Conservation (phyloP, 1,284 basidiomycete genomes). For the Ustilago lituana region DNA sequence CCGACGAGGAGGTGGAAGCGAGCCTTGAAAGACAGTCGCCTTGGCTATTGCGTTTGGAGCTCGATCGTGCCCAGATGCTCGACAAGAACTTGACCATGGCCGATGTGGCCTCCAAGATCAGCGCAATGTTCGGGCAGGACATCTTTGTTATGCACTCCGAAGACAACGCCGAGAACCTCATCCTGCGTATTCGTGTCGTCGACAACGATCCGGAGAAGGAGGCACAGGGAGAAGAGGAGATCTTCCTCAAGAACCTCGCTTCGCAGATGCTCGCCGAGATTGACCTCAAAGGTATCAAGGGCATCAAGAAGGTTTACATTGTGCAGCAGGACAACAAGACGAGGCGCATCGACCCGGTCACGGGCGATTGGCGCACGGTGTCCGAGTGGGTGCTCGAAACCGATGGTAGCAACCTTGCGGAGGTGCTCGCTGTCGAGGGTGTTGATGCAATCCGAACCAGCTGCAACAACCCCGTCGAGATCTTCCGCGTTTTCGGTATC, state of each 20-base stretch:
- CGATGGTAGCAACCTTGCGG: slow-evolving; percentile 74
- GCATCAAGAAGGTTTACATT: slow-evolving; percentile 93
- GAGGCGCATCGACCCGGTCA: slow-evolving; percentile 69
- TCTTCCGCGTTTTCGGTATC: slow-evolving; percentile 96
- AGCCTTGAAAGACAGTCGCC: slow-evolving; percentile 92
- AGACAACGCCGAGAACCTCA: slow-evolving; percentile 96
- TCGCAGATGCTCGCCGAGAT: slow-evolving; percentile 97
- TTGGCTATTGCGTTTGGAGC: slow-evolving; percentile 94
- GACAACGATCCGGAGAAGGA: slow-evolving; percentile 89
- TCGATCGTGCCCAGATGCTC: slow-evolving; percentile 97
- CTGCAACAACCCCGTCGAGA: slow-evolving; percentile 96
- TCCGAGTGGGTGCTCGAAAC: slow-evolving; percentile 96
- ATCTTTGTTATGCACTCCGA: slow-evolving; percentile 98
- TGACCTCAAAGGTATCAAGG: slow-evolving; percentile 85
- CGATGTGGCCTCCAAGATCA: slow-evolving; percentile 91
- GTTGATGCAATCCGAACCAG: slow-evolving; percentile 91
- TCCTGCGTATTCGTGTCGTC: slow-evolving; percentile 91
- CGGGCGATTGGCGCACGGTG: slow-evolving; percentile 63
- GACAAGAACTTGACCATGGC: slow-evolving; percentile 96
- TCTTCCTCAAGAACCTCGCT: slow-evolving; percentile 94
- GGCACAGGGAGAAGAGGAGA: slow-evolving; percentile 91
- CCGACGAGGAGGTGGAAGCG: slow-evolving; percentile 92
- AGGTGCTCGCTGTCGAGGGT: slow-evolving; percentile 88
- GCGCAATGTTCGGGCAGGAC: slow-evolving; percentile 93
- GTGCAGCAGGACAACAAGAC: slow-evolving; percentile 79